phyloP scores from a whole-genome alignment of 192 early-diverging fungal species.

The Coemansia umbellata region DNA sequence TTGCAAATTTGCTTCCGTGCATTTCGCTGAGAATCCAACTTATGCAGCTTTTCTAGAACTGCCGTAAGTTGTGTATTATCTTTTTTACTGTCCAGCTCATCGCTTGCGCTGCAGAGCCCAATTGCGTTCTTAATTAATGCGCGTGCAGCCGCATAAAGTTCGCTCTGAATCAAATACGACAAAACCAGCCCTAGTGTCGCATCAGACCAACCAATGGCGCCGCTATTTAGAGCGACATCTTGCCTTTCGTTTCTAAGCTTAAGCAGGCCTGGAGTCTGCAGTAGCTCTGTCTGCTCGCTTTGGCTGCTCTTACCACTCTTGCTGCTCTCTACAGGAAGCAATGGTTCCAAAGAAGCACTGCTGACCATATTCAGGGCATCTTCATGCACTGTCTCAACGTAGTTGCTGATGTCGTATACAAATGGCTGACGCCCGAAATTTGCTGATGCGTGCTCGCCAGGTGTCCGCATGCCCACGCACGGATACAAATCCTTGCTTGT shows the following conservation, averaged over 20 bases:
- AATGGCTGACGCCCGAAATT: constrained; percentile 65
- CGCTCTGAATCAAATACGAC: constrained; percentile 79
- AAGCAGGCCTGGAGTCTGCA: constrained; percentile 1
- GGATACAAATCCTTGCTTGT: constrained; percentile 51
- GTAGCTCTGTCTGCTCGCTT: neutral
- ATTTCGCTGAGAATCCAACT: constrained; percentile 28
- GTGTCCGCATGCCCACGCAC: constrained; percentile 59
- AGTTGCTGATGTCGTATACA: constrained; percentile 56
- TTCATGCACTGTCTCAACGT: constrained; percentile 17
- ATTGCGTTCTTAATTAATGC: constrained; percentile 55
- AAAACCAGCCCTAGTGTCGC: constrained; percentile 59
- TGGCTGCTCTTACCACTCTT: neutral
- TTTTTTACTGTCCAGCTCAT: neutral
- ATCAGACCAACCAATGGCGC: constrained; percentile 4
- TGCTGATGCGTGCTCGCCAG: constrained; percentile 52
- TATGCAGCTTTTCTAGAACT: constrained; percentile 18
- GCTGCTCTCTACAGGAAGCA: constrained; percentile 7
- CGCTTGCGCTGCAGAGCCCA: constrained; percentile 9
- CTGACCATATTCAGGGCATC: constrained; percentile 15
- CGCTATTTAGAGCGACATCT: neutral
- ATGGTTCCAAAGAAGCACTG: neutral
- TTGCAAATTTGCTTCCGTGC: constrained; percentile 51
- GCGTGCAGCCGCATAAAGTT: constrained; percentile 73
- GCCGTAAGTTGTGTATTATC: constrained; percentile 10
- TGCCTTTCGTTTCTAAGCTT: constrained; percentile 1